These are phyloP conservation scores for Bonia amplexicaulis DNA, from an alignment of 176 grass and related monocot species.

Conservation along the genomic window DNA sequence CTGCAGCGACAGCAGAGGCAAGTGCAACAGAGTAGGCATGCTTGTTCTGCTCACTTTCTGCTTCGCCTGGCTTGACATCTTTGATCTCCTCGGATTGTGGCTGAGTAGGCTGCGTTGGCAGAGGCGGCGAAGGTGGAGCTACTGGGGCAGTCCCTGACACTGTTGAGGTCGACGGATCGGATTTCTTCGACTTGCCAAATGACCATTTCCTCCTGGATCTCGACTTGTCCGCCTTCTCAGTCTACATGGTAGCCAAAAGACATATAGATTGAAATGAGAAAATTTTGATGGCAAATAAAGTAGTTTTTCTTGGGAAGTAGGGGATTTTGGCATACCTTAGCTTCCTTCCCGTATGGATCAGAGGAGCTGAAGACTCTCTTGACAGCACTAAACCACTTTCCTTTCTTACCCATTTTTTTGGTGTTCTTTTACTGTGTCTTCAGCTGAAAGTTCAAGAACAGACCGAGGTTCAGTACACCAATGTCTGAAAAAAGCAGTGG, in stretches of 20 bases:
- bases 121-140: conserved; percentile 25
- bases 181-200: conserved; percentile 43
- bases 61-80: conserved; percentile 50
- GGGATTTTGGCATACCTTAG: conserved; percentile 41
- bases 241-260: conserved; percentile 22
- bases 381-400: conserved; percentile 69
- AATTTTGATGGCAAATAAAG: not conserved
- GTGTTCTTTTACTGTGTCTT: not conserved
- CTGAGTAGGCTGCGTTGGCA: conserved; percentile 25
- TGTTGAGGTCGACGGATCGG: conserved; percentile 27
- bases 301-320: not conserved
- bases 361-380: conserved; percentile 73
- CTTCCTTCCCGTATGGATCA: conserved; percentile 50
- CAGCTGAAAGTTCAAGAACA: conserved; percentile 19
- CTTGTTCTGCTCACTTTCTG: conserved; percentile 56
- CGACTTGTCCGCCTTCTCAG: conserved; percentile 38
- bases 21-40: conserved; percentile 82
- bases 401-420: conserved; percentile 66
- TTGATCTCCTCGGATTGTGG: conserved; percentile 49
- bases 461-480: conserved; percentile 22
- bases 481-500: not conserved
- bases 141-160: conserved; percentile 16
- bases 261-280: conserved; percentile 1
- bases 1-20: conserved; percentile 73
- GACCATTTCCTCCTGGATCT: conserved; percentile 63